These are phyloP conservation scores for Cladophialophora psammophila DNA, from an alignment of 2,329 filamentous ascomycete species.

Conservation along the genomic window DNA sequence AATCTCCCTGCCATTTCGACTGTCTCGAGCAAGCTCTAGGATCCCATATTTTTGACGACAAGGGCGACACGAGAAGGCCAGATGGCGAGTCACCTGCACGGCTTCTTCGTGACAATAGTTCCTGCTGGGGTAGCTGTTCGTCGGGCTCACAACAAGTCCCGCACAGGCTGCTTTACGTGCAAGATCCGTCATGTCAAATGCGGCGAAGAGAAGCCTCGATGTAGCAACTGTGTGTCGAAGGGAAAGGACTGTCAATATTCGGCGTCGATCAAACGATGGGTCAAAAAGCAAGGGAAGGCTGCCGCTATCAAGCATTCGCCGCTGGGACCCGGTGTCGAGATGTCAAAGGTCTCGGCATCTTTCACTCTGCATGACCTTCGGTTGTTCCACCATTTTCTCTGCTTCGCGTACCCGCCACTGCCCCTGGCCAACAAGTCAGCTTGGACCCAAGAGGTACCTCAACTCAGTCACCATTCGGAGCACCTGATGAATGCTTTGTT, in stretches of 20 bases:
- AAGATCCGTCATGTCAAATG: slow-evolving; percentile 27
- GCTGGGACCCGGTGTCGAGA: neutral
- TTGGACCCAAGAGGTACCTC: slow-evolving; percentile 71
- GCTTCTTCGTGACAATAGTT: neutral
- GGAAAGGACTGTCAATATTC: slow-evolving; percentile 18
- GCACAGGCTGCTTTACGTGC: slow-evolving; percentile 25
- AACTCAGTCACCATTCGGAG: slow-evolving; percentile 70
- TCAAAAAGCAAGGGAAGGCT: neutral
- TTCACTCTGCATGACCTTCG: slow-evolving; percentile 50
- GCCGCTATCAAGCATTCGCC: neutral
- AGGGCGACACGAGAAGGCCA: neutral
- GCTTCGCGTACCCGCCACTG: slow-evolving; percentile 64
- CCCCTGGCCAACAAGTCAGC: slow-evolving; percentile 69
- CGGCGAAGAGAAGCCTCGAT: slow-evolving; percentile 21
- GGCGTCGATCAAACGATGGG: neutral
- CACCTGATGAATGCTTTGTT: slow-evolving; percentile 75
- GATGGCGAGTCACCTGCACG: slow-evolving; percentile 12
- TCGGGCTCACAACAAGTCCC: slow-evolving; percentile 27
- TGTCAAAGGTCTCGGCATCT: slow-evolving; percentile 6
- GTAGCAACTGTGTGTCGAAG: slow-evolving; percentile 10
- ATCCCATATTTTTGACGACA: neutral
- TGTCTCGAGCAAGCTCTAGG: neutral
- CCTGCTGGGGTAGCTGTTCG: neutral
- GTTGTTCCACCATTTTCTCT: slow-evolving; percentile 61
- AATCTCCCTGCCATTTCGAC: neutral